Evolutionary conservation across 2,329 filamentous ascomycete species (phyloP).

Genomic region (Whalleya microplaca): DNA sequence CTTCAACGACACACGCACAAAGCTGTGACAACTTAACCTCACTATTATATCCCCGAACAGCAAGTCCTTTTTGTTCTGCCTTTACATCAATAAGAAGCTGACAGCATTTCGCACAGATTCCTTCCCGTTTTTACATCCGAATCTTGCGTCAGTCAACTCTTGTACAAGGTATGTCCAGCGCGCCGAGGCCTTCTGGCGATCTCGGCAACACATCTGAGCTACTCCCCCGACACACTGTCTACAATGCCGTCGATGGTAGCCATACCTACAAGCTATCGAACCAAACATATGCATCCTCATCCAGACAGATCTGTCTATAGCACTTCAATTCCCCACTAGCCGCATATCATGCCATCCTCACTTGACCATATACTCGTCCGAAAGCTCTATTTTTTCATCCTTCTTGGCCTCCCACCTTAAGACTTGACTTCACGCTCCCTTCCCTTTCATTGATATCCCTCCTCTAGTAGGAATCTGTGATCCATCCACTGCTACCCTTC

Average conservation of each 20-base stretch:
- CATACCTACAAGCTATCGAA: no score
- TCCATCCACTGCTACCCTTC: no score
- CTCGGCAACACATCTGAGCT: neutral
- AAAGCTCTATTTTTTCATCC: neutral
- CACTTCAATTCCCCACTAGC: no score
- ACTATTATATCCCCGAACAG: neutral
- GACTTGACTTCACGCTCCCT: no score
- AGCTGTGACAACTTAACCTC: neutral
- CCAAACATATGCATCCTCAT: no score
- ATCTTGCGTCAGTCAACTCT: slow-evolving; percentile 26
- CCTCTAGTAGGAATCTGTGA: no score
- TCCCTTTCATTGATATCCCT: no score
- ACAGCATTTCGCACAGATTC: slow-evolving; percentile 21
- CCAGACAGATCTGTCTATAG: no score
- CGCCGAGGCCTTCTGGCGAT: neutral
- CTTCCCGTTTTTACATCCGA: slow-evolving; percentile 25
- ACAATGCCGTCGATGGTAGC: neutral
- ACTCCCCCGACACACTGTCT: no score
- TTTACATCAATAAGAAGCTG: slow-evolving; percentile 1
- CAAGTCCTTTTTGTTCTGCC: neutral
- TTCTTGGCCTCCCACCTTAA: neutral
- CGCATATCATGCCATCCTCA: no score
- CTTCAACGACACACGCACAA: no score
- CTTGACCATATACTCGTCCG: no score
- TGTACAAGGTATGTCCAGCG: slow-evolving; percentile 31